A percentile compares a stretch with the other conserved stretches of the same genome.
These are phyloP conservation scores for Lyophyllum shimeji DNA, from an alignment of 768 basidiomycete genomes.

Conservation along the genomic window DNA sequence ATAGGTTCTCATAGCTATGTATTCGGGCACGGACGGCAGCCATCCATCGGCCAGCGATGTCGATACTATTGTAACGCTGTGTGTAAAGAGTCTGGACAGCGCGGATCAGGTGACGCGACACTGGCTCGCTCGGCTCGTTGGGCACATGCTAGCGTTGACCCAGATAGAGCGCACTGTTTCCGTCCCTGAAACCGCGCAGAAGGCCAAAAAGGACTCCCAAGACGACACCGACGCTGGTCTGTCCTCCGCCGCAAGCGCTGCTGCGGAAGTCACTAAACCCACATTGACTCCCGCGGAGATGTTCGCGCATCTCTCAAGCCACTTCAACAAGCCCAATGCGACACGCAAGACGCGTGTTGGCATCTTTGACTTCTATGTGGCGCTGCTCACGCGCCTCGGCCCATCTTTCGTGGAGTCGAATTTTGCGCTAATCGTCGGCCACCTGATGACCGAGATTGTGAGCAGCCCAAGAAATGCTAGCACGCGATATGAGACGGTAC, in stretches of 20 bases:
- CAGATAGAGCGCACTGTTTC: constrained; percentile 63
- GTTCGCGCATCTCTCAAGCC: constrained; percentile 74
- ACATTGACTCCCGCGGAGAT: constrained; percentile 77
- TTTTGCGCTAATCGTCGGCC: constrained; percentile 75
- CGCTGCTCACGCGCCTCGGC: constrained; percentile 75
- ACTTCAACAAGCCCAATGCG: constrained; percentile 74
- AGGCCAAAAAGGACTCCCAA: constrained; percentile 57
- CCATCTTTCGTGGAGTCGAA: constrained; percentile 77
- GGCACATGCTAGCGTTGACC: constrained; percentile 81
- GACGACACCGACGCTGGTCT: constrained; percentile 59
- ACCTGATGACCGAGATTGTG: constrained; percentile 79
- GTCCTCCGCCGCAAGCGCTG: constrained; percentile 39
- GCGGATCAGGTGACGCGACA: constrained; percentile 85
- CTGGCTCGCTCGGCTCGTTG: constrained; percentile 75
- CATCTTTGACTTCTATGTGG: constrained; percentile 85
- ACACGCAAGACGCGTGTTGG: constrained; percentile 78
- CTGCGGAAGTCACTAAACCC: constrained; percentile 61
- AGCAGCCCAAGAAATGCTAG: constrained; percentile 50
- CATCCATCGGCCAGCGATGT: constrained; percentile 67
- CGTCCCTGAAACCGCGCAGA: constrained; percentile 48
- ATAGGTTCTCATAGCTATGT: constrained; percentile 53
- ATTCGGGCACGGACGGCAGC: constrained; percentile 52
- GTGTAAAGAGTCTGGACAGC: constrained; percentile 73
- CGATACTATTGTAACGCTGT: constrained; percentile 68
- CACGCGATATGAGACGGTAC: constrained; percentile 72